phyloP scores from a whole-genome alignment of 176 grass and related monocot species.

The Microstegium vimineum region DNA sequence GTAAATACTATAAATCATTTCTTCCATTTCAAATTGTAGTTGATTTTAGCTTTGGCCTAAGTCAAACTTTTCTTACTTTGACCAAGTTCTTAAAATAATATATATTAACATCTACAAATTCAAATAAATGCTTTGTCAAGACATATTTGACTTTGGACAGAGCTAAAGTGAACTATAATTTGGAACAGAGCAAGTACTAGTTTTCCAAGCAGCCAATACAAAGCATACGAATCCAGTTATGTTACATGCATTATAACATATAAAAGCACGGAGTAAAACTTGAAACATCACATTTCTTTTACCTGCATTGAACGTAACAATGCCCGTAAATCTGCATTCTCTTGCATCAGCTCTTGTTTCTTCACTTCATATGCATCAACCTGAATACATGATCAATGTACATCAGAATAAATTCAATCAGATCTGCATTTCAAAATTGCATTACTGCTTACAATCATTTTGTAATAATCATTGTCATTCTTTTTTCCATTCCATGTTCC shows the following conservation, averaged over 20 bases:
- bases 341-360: slow-evolving; percentile 88
- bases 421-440: slow-evolving; percentile 5
- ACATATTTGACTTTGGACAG: neutral
- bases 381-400: slow-evolving; percentile 34
- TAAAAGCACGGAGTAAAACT: neutral
- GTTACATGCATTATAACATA: neutral
- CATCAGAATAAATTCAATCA: slow-evolving; percentile 25
- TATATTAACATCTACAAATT: neutral
- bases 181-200: neutral
- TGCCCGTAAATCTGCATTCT: slow-evolving; percentile 88
- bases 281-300: slow-evolving; percentile 15
- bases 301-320: slow-evolving; percentile 97
- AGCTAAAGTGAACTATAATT: neutral
- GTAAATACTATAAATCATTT: neutral
- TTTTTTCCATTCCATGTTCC: slow-evolving; percentile 98
- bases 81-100: neutral
- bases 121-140: neutral
- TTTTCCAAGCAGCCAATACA: neutral
- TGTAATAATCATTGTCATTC: slow-evolving; percentile 91
- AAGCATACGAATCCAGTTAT: neutral
- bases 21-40: neutral
- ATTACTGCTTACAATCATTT: slow-evolving; percentile 85
- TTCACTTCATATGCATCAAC: slow-evolving; percentile 98
- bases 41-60: neutral
- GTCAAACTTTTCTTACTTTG: neutral